phyloP scores from a whole-genome alignment of 495 filamentous ascomycete species.

The Hyaloscypha variabilis region DNA sequence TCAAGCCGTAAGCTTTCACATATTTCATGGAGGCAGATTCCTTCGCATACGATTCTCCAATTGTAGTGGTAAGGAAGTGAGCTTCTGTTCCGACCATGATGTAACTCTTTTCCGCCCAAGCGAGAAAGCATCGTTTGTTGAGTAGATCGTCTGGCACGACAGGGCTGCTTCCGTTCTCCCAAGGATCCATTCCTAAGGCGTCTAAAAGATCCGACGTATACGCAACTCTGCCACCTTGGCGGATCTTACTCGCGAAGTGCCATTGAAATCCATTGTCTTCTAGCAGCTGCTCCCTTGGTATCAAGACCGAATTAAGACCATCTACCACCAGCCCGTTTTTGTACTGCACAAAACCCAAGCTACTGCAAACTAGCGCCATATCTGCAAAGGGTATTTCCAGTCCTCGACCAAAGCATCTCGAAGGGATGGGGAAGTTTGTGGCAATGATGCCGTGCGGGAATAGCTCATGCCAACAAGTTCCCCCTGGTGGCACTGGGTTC shows the following conservation, averaged over 20 bases:
- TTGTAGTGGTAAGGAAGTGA: no score
- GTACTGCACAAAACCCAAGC: slow-evolving; percentile 5
- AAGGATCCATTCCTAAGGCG: not conserved
- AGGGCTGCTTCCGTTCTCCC: not conserved
- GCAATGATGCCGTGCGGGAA: slow-evolving; percentile 13
- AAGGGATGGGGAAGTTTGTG: slow-evolving; percentile 6
- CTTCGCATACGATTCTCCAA: no score
- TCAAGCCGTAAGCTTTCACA: no score
- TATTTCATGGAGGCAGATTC: no score
- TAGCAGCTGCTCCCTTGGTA: slow-evolving; percentile 1
- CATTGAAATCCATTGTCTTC: slow-evolving; percentile 16
- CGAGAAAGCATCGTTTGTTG: slow-evolving; percentile 16
- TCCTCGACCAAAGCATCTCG: slow-evolving; percentile 6
- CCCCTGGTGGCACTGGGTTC: not conserved
- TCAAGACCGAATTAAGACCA: slow-evolving; percentile 9
- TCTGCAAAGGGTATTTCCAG: slow-evolving; percentile 21
- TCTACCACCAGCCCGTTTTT: slow-evolving; percentile 12
- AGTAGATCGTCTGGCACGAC: not conserved
- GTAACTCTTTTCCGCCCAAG: slow-evolving; percentile 6
- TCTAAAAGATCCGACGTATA: not conserved
- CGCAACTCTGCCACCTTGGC: slow-evolving; percentile 1
- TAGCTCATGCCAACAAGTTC: slow-evolving; percentile 19
- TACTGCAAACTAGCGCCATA: slow-evolving; percentile 3
- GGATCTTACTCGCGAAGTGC: slow-evolving; percentile 8
- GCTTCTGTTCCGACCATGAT: slow-evolving; percentile 8